A percentile compares a stretch with the other conserved stretches of the same genome.
phyloP scores from a whole-genome alignment of 1,284 basidiomycete species.

The Inonotus hispidus region DNA sequence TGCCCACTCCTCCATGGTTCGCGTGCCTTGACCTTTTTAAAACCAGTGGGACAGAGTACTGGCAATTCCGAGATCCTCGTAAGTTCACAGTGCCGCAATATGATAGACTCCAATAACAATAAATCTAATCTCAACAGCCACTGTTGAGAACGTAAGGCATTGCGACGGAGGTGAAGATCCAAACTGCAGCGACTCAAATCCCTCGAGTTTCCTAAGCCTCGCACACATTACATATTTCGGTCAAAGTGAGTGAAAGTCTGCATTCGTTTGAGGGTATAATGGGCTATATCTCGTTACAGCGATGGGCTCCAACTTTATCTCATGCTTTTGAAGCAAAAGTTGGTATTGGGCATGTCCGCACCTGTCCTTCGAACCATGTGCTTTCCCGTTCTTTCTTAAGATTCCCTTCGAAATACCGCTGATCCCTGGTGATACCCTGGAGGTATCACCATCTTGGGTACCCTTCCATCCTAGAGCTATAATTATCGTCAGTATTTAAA shows the following conservation, averaged over 20 bases:
- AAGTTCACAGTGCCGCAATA: not conserved
- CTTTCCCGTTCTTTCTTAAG: not conserved
- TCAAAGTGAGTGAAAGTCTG: not conserved
- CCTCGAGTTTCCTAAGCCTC: constrained; percentile 13
- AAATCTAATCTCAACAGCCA: not conserved
- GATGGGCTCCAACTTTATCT: not conserved
- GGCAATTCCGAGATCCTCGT: constrained; percentile 19
- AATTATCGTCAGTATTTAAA: not conserved
- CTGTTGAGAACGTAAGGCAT: constrained; percentile 9
- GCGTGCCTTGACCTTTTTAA: not conserved
- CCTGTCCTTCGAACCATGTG: not conserved
- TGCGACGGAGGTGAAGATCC: constrained; percentile 20
- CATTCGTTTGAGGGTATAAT: not conserved
- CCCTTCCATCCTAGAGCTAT: not conserved
- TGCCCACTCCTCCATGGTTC: not conserved
- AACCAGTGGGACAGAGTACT: constrained; percentile 18
- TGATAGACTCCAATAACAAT: not conserved
- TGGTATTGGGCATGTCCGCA: too few species aligned
- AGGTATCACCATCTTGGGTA: not conserved
- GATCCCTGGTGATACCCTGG: not conserved
- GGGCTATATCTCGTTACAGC: not conserved
- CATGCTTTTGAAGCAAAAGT: not conserved
- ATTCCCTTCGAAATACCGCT: not conserved
- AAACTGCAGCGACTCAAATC: constrained; percentile 18
- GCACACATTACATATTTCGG: constrained; percentile 18